These are phyloP conservation scores for Eucalyptus paniculata DNA, from an alignment of 345 rosid genomes.

Conservation along the genomic window DNA sequence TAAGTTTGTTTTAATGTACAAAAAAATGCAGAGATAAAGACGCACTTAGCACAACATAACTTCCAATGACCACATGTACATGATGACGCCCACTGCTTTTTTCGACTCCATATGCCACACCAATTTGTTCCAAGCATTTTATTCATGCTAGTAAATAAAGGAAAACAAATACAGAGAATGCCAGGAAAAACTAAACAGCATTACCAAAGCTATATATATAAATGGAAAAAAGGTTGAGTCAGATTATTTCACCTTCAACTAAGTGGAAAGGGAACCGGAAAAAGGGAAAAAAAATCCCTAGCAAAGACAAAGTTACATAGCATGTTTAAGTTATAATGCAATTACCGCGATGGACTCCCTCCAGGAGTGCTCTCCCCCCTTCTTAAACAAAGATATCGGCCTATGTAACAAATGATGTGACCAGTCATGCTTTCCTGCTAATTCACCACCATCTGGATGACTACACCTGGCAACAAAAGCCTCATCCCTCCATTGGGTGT, in stretches of 20 bases:
- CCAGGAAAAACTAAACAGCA: not conserved
- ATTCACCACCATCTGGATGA: conserved; percentile 15
- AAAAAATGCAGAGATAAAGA: not conserved
- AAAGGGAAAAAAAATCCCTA: not conserved
- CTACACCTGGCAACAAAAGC: conserved; percentile 7
- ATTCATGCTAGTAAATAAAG: not conserved
- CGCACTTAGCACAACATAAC: not conserved
- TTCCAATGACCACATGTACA: not conserved
- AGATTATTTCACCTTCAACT: not conserved
- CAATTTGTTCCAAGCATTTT: not conserved
- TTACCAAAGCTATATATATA: not conserved
- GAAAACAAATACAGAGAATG: not conserved
- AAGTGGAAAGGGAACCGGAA: not conserved
- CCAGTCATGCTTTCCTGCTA: conserved; percentile 21
- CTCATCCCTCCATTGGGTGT: conserved; percentile 37
- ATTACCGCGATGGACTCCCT: not conserved
- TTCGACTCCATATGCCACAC: not conserved
- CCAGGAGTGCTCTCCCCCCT: conserved; percentile 12
- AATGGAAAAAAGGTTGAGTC: not conserved
- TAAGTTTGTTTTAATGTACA: not conserved
- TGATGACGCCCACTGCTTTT: not conserved
- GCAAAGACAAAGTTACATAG: not conserved
- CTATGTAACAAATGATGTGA: conserved; percentile 30
- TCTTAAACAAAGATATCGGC: conserved; percentile 16
- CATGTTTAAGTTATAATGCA: not conserved